phyloP scores from a whole-genome alignment of 2,329 filamentous ascomycete genomes.

The Phoma herbarum region DNA sequence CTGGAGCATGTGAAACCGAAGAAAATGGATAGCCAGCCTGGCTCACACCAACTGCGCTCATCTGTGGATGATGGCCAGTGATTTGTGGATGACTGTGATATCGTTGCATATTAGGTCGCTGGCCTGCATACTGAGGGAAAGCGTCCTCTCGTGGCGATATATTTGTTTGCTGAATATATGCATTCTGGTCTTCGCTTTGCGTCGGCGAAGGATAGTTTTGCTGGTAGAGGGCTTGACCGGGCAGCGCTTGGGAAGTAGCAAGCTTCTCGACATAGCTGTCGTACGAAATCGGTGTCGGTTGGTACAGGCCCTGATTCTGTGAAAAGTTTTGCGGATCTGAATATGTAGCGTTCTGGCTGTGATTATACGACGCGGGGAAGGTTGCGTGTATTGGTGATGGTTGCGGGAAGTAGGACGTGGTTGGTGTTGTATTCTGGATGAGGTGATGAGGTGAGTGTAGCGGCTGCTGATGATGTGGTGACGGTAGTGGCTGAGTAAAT shows the following conservation, averaged over 20 bases:
- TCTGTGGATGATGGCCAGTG: slow-evolving; percentile 28
- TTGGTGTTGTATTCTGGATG: slow-evolving; percentile 38
- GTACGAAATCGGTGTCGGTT: slow-evolving; percentile 39
- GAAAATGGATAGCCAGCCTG: slow-evolving; percentile 29
- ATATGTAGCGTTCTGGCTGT: slow-evolving; percentile 31
- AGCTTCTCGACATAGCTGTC: slow-evolving; percentile 34
- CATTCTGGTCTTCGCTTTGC: slow-evolving; percentile 33
- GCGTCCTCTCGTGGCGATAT: slow-evolving; percentile 36
- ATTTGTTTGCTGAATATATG: slow-evolving; percentile 35
- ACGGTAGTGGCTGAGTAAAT: slow-evolving; percentile 43
- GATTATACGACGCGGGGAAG: slow-evolving; percentile 35
- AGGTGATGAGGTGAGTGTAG: slow-evolving; percentile 44
- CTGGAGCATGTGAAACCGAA: slow-evolving; percentile 35
- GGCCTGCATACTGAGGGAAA: slow-evolving; percentile 35
- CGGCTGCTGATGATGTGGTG: slow-evolving; percentile 45
- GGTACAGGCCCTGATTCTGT: slow-evolving; percentile 34
- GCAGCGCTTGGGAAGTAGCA: slow-evolving; percentile 30
- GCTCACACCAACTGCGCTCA: slow-evolving; percentile 31
- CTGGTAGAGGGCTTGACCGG: slow-evolving; percentile 37
- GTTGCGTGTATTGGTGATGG: slow-evolving; percentile 39
- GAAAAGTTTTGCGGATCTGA: slow-evolving; percentile 35
- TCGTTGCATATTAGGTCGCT: slow-evolving; percentile 31
- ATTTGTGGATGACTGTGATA: slow-evolving; percentile 39
- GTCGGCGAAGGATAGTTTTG: slow-evolving; percentile 32
- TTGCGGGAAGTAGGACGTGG: slow-evolving; percentile 47